These are phyloP conservation scores for Hevea brasiliensis DNA, from an alignment of 345 rosid genomes.

Conservation along the genomic window DNA sequence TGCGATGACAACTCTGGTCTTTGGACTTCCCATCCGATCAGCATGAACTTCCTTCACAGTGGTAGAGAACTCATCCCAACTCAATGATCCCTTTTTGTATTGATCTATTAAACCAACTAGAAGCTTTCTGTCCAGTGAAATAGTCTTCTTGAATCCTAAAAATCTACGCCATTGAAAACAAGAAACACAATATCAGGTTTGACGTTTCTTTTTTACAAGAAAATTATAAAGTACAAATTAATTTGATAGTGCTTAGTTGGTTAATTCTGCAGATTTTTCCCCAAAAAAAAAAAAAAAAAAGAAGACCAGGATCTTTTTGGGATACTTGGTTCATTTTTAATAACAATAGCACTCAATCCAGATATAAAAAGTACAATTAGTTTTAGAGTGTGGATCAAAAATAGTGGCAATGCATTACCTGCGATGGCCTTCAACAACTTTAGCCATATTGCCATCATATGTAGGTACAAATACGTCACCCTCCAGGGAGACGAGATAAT, in stretches of 20 bases:
- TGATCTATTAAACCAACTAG: conserved; percentile 70
- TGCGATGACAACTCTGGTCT: conserved; percentile 49
- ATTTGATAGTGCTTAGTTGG: neutral
- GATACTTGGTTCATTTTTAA: neutral
- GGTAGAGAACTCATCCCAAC: conserved; percentile 81
- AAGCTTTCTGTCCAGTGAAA: conserved; percentile 66
- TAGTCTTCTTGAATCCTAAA: conserved; percentile 90
- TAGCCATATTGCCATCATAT: conserved; percentile 94
- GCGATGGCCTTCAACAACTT: conserved; percentile 98
- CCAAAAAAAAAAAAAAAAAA: no score
- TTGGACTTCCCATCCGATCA: conserved; percentile 75
- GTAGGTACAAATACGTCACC: conserved; percentile 94
- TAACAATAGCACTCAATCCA: neutral
- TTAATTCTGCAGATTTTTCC: neutral
- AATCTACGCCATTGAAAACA: conserved; percentile 45
- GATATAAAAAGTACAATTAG: neutral
- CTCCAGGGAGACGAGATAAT: conserved; percentile 86
- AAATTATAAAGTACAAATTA: neutral
- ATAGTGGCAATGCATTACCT: conserved; percentile 43
- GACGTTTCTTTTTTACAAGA: neutral
- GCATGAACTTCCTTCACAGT: conserved; percentile 68
- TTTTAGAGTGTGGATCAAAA: neutral
- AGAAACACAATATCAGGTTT: neutral
- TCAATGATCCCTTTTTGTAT: conserved; percentile 55
- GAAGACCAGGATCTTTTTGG: no score